Base-by-base conservation (phyloP, 345 rosid genomes). In the Eucalyptus lansdowneana region DNA sequence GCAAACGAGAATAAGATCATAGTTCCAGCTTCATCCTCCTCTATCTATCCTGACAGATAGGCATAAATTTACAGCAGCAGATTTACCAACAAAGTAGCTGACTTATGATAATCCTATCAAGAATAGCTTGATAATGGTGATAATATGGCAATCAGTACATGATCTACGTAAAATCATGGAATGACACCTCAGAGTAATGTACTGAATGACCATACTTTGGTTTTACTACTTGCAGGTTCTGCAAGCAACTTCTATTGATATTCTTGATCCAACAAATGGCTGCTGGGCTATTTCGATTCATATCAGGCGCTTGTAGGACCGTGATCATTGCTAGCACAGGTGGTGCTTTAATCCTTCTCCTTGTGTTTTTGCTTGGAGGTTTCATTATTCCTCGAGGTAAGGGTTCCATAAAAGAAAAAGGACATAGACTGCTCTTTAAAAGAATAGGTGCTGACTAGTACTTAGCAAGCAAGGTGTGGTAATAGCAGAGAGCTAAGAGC, bases 191-290 rank as follows among this genome's bases (percentile, higher is more conserved):
- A 45, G 3, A 45, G 47, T 45, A 45, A 45, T 45, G 44, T 42
- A 65, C 5, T 1, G 11, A n/a, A 65, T 76, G 83, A 40, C 27
- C 27, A 21, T 6, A 37, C 9, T 76, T 24, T 40, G 67, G 67
- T 86, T 51, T 15, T 80, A 50, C 45, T 21, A 24, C 53, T 87
- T 85, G 86, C 94, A 96, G 99, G 96, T 97, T 97, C 90, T 95
- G 95, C 92, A 97, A 97, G 97, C 94, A 94, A 47, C 72, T 96
- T 21, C 89, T 94, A 80, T 44, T 95, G 91, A 89, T 97, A 40
- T 96, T 96, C 87, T 85, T 94, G 88, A 92, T 94, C 88, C 99
- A 97, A 65, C 99, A 97, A 91, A 94, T 94, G 98, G 99, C 99
- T 65, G 93, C 95, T 60, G 95, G 94, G 42, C 76, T 95, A 29